Evolutionary conservation across 768 basidiomycete species (phyloP), one percentile per base, ranked within the genome.

Genomic region (Symmetrospora coprosmae): DNA sequence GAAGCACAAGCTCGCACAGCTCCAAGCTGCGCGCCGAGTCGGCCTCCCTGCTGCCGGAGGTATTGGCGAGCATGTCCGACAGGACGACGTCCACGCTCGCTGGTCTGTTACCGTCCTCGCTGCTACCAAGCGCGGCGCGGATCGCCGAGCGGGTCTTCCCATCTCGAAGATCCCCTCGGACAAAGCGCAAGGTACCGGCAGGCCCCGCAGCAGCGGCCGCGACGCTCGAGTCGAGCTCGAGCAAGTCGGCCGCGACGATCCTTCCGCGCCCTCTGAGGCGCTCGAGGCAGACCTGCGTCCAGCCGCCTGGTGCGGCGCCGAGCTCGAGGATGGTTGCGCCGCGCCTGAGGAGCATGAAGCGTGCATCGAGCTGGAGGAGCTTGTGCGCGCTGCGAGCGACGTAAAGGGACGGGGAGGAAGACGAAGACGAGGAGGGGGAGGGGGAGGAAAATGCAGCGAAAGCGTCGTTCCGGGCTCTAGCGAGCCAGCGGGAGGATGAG

Each of bases 311-410:
- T 0, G 89, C 87, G 0, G 86, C 86, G 16, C 92, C 91, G 21
- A 94, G 79, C 72, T 94, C 91, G 1, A 91, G 81, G 0, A 92
- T 80, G 17, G 78, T 55, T 38, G 63, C 65, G 14, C 25, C 73
- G 71, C 43, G 76, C 17, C 71, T 69, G 40, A 83, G 73, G 38
- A 51, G 61, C 27, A 64, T 1, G 74, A 62, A 11, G 77, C 76
- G 71, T 76, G 81, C 35, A 68, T 86, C 76, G 49, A 97, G 78
- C 66, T 90, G 85, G 61, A 89, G 72, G 16, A 96, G 81, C 74
- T 96, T 96, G 77, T 86, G 92, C 2, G 90, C 88, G 13, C 88
- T 85, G 46, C 92, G 82, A 0, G 91, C 83, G 25, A 89, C 83
- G 58, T 48, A 51, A n/a, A n/a, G n/a, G n/a, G n/a, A n/a, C n/a